Base-by-base conservation (phyloP, 2,329 filamentous ascomycete genomes). In the Phialophora verrucosa region DNA sequence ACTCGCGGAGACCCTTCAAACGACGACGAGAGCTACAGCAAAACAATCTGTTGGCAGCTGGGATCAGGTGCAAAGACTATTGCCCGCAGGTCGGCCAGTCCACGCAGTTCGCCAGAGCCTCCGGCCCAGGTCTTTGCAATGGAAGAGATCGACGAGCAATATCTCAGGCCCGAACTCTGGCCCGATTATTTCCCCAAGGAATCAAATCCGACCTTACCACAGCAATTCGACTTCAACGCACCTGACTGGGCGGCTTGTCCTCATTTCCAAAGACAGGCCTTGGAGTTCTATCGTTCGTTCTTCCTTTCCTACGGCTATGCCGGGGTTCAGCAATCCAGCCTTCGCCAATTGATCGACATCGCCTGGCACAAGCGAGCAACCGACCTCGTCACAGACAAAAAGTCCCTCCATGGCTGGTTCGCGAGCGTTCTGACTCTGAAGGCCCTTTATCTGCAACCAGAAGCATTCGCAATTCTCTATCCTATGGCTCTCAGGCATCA, bases 401-500 rank as follows among this genome's bases (percentile, higher is more conserved):
- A 65, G 29, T 61, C 56, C 47, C 31, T 65, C 12, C 58, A 65
- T 55, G 63, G 63, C 49, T 65, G 63, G 63, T 65, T 56, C 20
- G 63, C 63, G 14, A 59, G 55, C 27, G 63, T 62, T 17, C 44
- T 65, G n/a, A 65, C 50, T 25, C 27, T 65, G 14, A 65, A 59
- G 27, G 57, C 63, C 10, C 20, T 54, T 31, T 65, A 55, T 12
- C 14, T 56, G 32, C 47, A 65, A 25, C 57, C 63, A 11, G 49
- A 59, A 42, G 25, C n/a, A 8, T 65, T 49, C 38, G n/a, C 29
- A 10, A 29, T 54, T 11, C 57, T 65, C 25, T 65, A 54, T 32
- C 63, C 63, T 25, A 65, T 65, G 63, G 63, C 63, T 32, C 51
- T 65, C n/a, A 61, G 42, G 32, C 63, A 65, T 50, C 63, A 65